Conservation (phyloP, 306 rosid species). For the Prunus persica region Prunus_persica_NCBIv2 NC_034009.1:26282501-26283000, state of each 20-base stretch:
- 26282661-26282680: no score
- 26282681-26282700: not conserved
- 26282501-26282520: slow-evolving; percentile 3
- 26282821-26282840: slow-evolving; percentile 56
- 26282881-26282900: rapidly evolving
- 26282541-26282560: not conserved
- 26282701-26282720: not conserved
- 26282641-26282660: not conserved
- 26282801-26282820: slow-evolving; percentile 31
- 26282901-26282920: no score
- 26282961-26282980: no score
- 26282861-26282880: slow-evolving; percentile 19
- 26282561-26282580: not conserved
- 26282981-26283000: no score
- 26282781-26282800: slow-evolving; percentile 28
- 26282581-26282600: not conserved
- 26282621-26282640: not conserved
- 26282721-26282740: not conserved
- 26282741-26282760: not conserved
- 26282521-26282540: not conserved
- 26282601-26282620: not conserved
- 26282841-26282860: slow-evolving; percentile 25
- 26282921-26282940: rapidly evolving
- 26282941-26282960: rapidly evolving
- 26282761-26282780: slow-evolving; percentile 35